A percentile compares a stretch with the other conserved stretches of the same genome.
Evolutionary conservation across 2,329 filamentous ascomycete genomes (phyloP).

Genomic region (Beauveria medogensis): DNA sequence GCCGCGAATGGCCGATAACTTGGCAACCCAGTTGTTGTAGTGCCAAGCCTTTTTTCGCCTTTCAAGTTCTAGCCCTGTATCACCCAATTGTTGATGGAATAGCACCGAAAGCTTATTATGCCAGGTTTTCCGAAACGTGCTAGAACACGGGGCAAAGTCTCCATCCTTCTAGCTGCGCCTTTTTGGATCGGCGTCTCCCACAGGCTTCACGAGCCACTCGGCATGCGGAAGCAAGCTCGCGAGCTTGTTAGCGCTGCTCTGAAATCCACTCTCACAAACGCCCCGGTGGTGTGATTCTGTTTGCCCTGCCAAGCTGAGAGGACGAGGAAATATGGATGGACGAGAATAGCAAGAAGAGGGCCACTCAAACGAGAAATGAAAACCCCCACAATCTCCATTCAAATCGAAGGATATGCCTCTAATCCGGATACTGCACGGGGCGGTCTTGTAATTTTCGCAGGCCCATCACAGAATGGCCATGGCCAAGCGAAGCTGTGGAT

Average conservation of each 20-base stretch:
- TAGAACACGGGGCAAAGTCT: neutral
- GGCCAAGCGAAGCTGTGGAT: neutral
- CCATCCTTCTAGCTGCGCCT: neutral
- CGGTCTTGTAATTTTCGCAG: neutral
- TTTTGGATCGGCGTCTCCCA: neutral
- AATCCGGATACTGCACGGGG: neutral
- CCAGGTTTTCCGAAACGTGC: constrained; percentile 5
- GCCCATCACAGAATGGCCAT: neutral
- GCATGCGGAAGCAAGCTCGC: neutral
- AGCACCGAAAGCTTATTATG: constrained; percentile 2
- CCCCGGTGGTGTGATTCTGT: neutral
- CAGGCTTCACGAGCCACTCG: neutral
- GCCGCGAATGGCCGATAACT: neutral
- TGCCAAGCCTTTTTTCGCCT: neutral
- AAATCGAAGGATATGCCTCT: neutral
- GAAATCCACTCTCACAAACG: neutral
- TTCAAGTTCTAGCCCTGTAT: neutral
- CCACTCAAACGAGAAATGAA: neutral
- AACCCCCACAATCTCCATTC: neutral
- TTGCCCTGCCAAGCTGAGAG: neutral
- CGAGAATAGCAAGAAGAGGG: neutral
- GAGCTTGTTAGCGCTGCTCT: neutral
- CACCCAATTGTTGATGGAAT: neutral
- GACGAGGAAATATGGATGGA: neutral
- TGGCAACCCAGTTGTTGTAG: neutral